A percentile compares a stretch with the other conserved stretches of the same genome.
Conservation (phyloP, 371 early-diverging fungal species). For the Actinomortierella ambigua region DNA sequence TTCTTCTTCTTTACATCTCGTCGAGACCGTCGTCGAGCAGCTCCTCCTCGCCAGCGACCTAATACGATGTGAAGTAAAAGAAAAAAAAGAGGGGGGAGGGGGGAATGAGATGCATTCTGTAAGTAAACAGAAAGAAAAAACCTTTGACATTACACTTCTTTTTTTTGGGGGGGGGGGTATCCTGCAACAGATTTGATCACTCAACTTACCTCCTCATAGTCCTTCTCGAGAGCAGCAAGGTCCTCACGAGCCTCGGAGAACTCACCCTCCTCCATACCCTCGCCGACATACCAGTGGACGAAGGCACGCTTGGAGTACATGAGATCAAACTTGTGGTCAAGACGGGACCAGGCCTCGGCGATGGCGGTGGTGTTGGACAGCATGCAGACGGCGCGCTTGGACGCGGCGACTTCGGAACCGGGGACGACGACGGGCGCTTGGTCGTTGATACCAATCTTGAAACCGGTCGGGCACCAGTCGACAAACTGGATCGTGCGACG, state of each 20-base stretch:
- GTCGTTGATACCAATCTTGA: slow-evolving; percentile 97
- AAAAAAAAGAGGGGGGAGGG: not conserved
- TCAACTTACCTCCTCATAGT: slow-evolving; percentile 92
- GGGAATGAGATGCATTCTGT: not conserved
- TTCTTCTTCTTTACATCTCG: no score
- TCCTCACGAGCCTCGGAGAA: slow-evolving; percentile 99
- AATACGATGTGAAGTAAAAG: slow-evolving; percentile 1
- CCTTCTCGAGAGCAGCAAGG: slow-evolving; percentile 98
- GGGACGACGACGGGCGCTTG: slow-evolving; percentile 90
- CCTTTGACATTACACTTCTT: slow-evolving; percentile 2
- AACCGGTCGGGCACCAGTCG: slow-evolving; percentile 98
- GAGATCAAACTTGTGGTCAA: slow-evolving; percentile 95
- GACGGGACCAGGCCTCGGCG: slow-evolving; percentile 95
- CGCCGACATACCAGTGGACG: slow-evolving; percentile 99
- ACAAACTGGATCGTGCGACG: slow-evolving; percentile 95
- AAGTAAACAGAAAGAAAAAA: slow-evolving; percentile 2
- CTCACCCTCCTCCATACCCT: slow-evolving; percentile 98
- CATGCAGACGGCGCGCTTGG: slow-evolving; percentile 95
- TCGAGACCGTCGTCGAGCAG: no score
- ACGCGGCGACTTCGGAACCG: slow-evolving; percentile 90
- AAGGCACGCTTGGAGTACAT: slow-evolving; percentile 99
- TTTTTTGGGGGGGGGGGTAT: not conserved
- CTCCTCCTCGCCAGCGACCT: no score
- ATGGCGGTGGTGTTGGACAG: slow-evolving; percentile 97
- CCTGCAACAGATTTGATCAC: slow-evolving; percentile 20